Evolutionary conservation across 2,329 filamentous ascomycete genomes (phyloP).

Genomic region (Fusarium sp.): DNA sequence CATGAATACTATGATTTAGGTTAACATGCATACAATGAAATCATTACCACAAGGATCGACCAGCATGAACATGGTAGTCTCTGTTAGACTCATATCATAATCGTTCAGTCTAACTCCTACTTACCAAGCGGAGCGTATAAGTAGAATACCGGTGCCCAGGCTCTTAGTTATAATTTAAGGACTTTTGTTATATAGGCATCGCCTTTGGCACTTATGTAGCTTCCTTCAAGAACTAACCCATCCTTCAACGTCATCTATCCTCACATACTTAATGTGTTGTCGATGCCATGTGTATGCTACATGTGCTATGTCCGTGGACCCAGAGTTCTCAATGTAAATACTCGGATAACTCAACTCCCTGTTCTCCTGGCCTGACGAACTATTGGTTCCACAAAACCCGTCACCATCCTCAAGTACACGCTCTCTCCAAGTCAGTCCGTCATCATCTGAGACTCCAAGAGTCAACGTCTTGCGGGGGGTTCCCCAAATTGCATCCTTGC

Average conservation of each 20-base stretch:
- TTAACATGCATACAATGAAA: no score
- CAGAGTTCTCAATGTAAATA: conserved; percentile 51
- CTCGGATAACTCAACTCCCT: conserved; percentile 62
- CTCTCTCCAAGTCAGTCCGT: conserved; percentile 56
- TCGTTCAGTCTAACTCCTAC: no score
- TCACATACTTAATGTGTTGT: conserved; percentile 60
- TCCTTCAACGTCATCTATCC: conserved; percentile 47
- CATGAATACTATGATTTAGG: no score
- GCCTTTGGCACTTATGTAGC: accelerated
- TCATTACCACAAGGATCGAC: no score
- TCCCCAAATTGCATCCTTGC: conserved; percentile 61
- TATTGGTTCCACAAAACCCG: conserved; percentile 63
- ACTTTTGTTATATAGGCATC: neutral
- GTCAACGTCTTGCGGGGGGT: conserved; percentile 57
- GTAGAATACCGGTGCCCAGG: no score
- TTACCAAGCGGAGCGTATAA: no score
- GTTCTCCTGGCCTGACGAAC: conserved; percentile 59
- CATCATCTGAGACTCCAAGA: conserved; percentile 55
- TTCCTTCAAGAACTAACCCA: conserved; percentile 35
- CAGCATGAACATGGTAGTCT: no score
- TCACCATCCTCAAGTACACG: conserved; percentile 61
- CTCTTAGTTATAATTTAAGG: no score
- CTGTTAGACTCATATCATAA: no score
- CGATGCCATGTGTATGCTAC: conserved; percentile 61
- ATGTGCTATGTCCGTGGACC: conserved; percentile 47